Conservation (phyloP, 2,329 filamentous ascomycete genomes). For the Aplosporella prunicola region DNA sequence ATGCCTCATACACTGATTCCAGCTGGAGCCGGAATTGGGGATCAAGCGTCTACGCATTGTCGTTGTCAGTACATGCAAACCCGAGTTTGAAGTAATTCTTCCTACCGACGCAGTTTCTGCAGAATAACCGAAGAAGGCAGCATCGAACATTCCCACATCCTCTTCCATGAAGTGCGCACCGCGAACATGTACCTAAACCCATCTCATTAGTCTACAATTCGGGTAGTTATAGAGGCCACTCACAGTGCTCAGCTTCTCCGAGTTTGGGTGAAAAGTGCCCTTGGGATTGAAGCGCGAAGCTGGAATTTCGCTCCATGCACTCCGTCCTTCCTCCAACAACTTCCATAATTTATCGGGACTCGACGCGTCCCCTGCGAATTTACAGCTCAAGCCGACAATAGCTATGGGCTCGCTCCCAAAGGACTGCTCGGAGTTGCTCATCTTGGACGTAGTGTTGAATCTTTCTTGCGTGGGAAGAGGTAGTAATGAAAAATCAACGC, state of each 20-base stretch:
- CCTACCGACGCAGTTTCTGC: slow-evolving; percentile 9
- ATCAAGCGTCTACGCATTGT: slow-evolving; percentile 13
- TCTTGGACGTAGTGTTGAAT: too few relatives aligned
- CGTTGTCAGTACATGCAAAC: background rate
- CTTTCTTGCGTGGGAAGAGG: too few relatives aligned
- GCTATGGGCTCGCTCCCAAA: slow-evolving; percentile 22
- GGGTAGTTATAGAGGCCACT: background rate
- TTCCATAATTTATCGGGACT: slow-evolving; percentile 26
- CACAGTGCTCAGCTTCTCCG: background rate
- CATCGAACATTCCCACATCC: slow-evolving; percentile 14
- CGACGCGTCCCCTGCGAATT: slow-evolving; percentile 24
- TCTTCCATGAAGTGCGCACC: slow-evolving; percentile 13
- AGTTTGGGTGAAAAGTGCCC: slow-evolving; percentile 14
- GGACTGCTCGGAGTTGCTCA: too few relatives aligned
- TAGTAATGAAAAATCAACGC: too few relatives aligned
- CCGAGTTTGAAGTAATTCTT: background rate
- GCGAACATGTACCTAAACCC: background rate
- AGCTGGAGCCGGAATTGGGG: slow-evolving; percentile 16
- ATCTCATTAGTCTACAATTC: background rate
- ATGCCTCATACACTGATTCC: slow-evolving; percentile 15
- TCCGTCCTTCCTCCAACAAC: slow-evolving; percentile 21
- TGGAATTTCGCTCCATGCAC: slow-evolving; percentile 17
- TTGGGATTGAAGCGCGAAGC: slow-evolving; percentile 21
- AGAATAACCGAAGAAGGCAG: slow-evolving; percentile 16
- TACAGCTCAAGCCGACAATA: slow-evolving; percentile 25